Evolutionary conservation across 495 filamentous ascomycete species (phyloP).

Genomic region (Podospora anserina): DNA sequence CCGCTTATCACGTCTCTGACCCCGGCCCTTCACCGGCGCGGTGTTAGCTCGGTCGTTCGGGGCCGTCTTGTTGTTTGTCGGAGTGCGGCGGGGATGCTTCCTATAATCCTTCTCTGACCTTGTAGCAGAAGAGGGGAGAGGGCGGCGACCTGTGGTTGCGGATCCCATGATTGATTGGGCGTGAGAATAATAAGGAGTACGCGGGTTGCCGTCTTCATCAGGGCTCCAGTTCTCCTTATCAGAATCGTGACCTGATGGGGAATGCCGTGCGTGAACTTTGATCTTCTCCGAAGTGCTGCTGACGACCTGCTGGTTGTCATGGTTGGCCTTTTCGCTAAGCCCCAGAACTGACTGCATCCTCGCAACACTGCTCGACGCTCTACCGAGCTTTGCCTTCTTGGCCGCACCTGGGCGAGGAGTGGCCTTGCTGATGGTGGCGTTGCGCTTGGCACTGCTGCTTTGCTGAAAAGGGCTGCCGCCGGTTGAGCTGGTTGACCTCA

Average conservation of each 20-base stretch:
- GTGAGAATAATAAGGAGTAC: slow-evolving; percentile 24
- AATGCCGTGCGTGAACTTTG: slow-evolving; percentile 36
- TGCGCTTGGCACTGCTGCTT: slow-evolving; percentile 55
- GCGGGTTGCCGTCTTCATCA: slow-evolving; percentile 47
- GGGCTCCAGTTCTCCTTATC: slow-evolving; percentile 92
- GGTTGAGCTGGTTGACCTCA: slow-evolving; percentile 62
- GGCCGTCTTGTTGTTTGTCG: slow-evolving; percentile 28
- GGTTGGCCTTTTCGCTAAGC: slow-evolving; percentile 25
- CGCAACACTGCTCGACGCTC: slow-evolving; percentile 63
- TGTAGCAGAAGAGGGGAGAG: slow-evolving; percentile 19
- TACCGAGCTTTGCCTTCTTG: slow-evolving; percentile 64
- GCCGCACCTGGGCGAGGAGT: slow-evolving; percentile 46
- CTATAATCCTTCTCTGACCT: slow-evolving; percentile 3
- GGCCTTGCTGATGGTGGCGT: slow-evolving; percentile 46
- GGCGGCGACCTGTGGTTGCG: slow-evolving; percentile 17
- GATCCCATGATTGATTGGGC: slow-evolving; percentile 5
- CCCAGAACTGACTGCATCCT: slow-evolving; percentile 54
- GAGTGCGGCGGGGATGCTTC: slow-evolving; percentile 38
- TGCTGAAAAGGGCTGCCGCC: slow-evolving; percentile 46
- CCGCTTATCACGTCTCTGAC: slow-evolving; percentile 3
- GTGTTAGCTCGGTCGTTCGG: slow-evolving; percentile 35
- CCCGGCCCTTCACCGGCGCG: slow-evolving; percentile 22
- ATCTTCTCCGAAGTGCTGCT: slow-evolving; percentile 44
- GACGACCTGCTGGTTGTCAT: neutral
- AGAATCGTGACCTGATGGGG: slow-evolving; percentile 58